A percentile compares a stretch with the other conserved stretches of the same genome.
These are phyloP conservation scores for Ustilago xerochloae DNA, from an alignment of 1,284 basidiomycete species.

Conservation along the genomic window DNA sequence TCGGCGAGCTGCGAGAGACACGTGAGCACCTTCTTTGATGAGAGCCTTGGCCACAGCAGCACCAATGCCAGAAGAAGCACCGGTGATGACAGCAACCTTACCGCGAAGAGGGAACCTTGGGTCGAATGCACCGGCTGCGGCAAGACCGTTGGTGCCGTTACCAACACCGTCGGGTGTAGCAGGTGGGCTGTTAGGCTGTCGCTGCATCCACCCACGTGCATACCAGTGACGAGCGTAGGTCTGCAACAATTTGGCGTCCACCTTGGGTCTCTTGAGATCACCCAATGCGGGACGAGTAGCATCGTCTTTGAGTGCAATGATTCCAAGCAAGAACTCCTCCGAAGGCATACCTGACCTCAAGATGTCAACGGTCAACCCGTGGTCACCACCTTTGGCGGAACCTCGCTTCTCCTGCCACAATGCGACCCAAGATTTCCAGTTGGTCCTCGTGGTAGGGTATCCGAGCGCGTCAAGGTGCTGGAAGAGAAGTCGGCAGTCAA, in stretches of 20 bases:
- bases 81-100: slow-evolving; percentile 69
- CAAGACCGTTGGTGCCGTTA: slow-evolving; percentile 17
- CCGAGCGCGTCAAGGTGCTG: slow-evolving; percentile 59
- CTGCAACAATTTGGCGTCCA: slow-evolving; percentile 58
- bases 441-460: slow-evolving; percentile 53
- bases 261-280: slow-evolving; percentile 51
- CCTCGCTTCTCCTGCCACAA: slow-evolving; percentile 61
- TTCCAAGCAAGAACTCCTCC: slow-evolving; percentile 53
- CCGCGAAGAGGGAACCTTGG: slow-evolving; percentile 50
- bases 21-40: slow-evolving; percentile 50
- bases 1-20: slow-evolving; percentile 50
- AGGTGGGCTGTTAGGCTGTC: slow-evolving; percentile 38
- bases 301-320: slow-evolving; percentile 63
- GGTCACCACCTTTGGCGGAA: slow-evolving; percentile 40
- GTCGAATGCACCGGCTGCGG: slow-evolving; percentile 30
- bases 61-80: slow-evolving; percentile 69
- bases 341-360: slow-evolving; percentile 63
- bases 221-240: slow-evolving; percentile 65
- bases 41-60: slow-evolving; percentile 64
- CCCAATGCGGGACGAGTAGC: slow-evolving; percentile 52
- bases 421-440: slow-evolving; percentile 64
- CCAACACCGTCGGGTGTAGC: slow-evolving; percentile 21
- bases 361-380: slow-evolving; percentile 62
- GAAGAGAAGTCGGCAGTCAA: slow-evolving; percentile 56
- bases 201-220: slow-evolving; percentile 63